phyloP scores from a whole-genome alignment of 768 basidiomycete species.

The Lyophyllum decastes region DNA sequence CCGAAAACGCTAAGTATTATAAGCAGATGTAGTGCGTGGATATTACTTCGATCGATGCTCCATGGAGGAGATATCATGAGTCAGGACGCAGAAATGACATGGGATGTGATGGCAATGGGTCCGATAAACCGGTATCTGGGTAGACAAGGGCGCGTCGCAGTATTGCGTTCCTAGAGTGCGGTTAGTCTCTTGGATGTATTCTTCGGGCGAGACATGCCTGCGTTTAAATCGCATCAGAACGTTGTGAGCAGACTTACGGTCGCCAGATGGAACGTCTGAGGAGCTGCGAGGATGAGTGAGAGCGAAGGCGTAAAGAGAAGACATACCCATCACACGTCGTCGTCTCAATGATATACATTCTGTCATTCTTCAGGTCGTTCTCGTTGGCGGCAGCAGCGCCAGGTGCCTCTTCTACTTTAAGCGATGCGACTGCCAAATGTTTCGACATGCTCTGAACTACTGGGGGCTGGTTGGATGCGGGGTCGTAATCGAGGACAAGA shows the following conservation, averaged over 20 bases:
- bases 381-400: conserved; percentile 57
- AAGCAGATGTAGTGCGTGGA: background rate
- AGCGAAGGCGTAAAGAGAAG: background rate
- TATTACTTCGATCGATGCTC: background rate
- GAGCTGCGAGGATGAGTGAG: conserved; percentile 13
- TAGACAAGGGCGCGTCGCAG: conserved; percentile 62
- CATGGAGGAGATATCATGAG: background rate
- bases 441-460: conserved; percentile 54
- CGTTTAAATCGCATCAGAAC: conserved; percentile 68
- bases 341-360: conserved; percentile 79
- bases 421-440: conserved; percentile 48
- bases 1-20: conserved; percentile 30
- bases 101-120: conserved; percentile 14
- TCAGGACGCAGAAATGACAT: conserved; percentile 3
- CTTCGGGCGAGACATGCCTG: conserved; percentile 41
- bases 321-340: conserved; percentile 46
- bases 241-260: conserved; percentile 49
- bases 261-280: conserved; percentile 28
- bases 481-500: conserved; percentile 70
- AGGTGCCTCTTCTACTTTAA: conserved; percentile 74
- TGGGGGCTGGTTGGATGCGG: conserved; percentile 37
- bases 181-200: background rate
- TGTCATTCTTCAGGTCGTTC: conserved; percentile 52
- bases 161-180: conserved; percentile 43
- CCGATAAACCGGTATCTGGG: conserved; percentile 25